phyloP scores from a whole-genome alignment of 2,329 filamentous ascomycete species.

The Zarea fungicola region DNA sequence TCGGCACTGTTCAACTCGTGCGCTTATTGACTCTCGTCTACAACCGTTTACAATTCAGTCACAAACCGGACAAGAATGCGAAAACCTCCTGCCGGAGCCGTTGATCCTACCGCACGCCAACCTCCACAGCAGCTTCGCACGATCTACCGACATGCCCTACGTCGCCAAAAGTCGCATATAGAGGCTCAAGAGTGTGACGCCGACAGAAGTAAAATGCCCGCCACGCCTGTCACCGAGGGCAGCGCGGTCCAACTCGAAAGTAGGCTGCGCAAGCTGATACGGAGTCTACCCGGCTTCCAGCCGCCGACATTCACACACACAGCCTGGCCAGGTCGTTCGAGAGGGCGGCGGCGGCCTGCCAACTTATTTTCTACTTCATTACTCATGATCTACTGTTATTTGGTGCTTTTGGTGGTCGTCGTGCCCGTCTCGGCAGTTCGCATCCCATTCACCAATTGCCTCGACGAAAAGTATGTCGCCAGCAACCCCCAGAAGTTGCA shows the following conservation, averaged over 20 bases:
- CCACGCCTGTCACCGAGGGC: too few relatives aligned
- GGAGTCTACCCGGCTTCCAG: too few relatives aligned
- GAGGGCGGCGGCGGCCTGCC: background rate
- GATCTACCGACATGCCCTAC: background rate
- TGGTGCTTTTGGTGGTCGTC: constrained; percentile 31
- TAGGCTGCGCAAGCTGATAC: too few relatives aligned
- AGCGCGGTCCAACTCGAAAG: too few relatives aligned
- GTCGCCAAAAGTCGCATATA: background rate
- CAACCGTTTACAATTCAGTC: too few relatives aligned
- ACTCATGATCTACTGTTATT: constrained; percentile 23
- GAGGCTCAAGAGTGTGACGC: background rate
- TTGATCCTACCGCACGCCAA: background rate
- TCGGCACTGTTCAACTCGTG: too few relatives aligned
- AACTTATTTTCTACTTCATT: background rate
- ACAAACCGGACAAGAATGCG: constrained; percentile 6
- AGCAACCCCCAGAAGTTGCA: constrained; percentile 60
- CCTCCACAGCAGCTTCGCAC: background rate
- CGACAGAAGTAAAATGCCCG: too few relatives aligned
- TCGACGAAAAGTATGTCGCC: constrained; percentile 56
- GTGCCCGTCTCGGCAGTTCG: constrained; percentile 55
- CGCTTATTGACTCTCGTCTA: too few relatives aligned
- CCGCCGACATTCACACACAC: background rate
- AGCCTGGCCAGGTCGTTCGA: background rate
- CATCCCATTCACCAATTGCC: constrained; percentile 80
- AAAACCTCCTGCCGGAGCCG: background rate